These are phyloP conservation scores for Lepidium africanum DNA, from an alignment of 345 rosid genomes.

Conservation along the genomic window DNA sequence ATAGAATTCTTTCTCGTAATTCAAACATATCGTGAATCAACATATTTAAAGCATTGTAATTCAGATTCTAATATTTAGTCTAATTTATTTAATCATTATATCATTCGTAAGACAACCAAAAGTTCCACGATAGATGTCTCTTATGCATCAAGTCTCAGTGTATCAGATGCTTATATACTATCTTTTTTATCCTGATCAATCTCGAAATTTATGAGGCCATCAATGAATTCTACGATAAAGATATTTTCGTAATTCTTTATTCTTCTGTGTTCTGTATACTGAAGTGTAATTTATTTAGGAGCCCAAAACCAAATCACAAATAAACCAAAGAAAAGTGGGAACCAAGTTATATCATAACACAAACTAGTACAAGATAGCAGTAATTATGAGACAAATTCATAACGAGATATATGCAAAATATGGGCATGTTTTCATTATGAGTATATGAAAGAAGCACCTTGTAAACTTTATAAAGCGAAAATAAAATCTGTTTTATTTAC, in stretches of 20 bases:
- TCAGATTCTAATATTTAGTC: neutral
- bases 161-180: conserved; percentile 1
- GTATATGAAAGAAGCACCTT: neutral
- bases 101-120: neutral
- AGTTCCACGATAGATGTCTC: neutral
- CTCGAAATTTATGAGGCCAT: neutral
- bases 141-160: neutral
- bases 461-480: no score
- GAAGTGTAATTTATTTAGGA: neutral
- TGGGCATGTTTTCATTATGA: neutral
- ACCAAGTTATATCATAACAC: neutral
- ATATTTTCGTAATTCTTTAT: neutral
- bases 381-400: neutral
- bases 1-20: neutral
- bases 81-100: neutral
- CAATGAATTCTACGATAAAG: neutral
- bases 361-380: neutral
- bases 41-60: neutral
- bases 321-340: neutral
- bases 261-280: neutral
- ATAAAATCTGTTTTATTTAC: neutral
- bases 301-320: neutral
- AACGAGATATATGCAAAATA: no score
- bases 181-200: neutral
- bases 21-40: neutral